Base-by-base conservation (phyloP, 768 basidiomycete species). In the Auriscalpium orientale region DNA sequence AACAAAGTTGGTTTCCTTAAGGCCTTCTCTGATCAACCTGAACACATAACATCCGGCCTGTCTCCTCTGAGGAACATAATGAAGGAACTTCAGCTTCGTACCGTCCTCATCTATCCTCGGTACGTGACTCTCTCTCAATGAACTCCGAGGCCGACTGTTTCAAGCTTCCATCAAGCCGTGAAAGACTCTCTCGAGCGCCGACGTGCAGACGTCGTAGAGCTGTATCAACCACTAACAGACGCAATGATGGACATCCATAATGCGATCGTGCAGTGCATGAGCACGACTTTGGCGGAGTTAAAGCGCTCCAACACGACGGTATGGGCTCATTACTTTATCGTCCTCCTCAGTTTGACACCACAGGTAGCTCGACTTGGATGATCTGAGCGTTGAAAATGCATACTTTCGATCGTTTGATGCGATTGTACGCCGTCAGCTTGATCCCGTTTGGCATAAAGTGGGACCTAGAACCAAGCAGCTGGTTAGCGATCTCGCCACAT, bases 361-460 rank as follows among this genome's bases (percentile, higher is more conserved):
- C 2, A 18, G 35, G n/a, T 13, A 98, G 93, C 82, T 98, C 20
- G 95, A 98, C 53, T 76, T 98, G 15, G 95, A 98, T 61, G 94
- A 97, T 59, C 76, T 98, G 56, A 93, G 82, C 22, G 80, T 98
- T 48, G 90, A 97, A 65, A 94, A 89, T 63, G 91, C 94, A 0
- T 94, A 98, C 64, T 98, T 98, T 69, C 83, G 84, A 36, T 91
- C 89, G 1, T 99, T 98, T 65, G 95, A 98, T 65, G 72, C 80
- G 18, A 79, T 95, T 50, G 93, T 98, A 2, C 83, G 95, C 3
- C 81, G 83, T 35, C 92, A 95, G 64, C 80, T 98, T 8, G 92
- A 97, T 68, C 79, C 93, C 0, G 87, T 97, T 8, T 98, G 97
- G 95, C 94, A 98, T 70, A 91, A 93, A 71, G 95, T 95, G 28